phyloP scores from a whole-genome alignment of 1,284 basidiomycete species.

The Serendipita sp. region DNA sequence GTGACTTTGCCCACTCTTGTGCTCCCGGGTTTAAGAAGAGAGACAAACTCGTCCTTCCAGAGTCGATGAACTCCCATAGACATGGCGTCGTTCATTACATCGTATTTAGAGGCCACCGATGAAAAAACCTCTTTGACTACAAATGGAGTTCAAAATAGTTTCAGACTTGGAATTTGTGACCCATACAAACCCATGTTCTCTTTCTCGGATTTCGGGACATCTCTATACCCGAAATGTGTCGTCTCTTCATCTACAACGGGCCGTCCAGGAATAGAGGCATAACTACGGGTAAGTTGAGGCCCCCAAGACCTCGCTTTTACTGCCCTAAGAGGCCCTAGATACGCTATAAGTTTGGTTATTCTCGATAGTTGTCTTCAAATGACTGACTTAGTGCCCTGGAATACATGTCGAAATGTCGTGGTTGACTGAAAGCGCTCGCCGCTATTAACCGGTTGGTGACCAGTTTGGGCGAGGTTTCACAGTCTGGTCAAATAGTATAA shows the following conservation, averaged over 20 bases:
- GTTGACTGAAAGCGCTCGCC: neutral
- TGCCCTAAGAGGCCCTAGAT: neutral
- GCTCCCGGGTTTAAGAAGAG: conserved; percentile 63
- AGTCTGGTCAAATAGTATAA: neutral
- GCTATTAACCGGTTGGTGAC: neutral
- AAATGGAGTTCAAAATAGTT: conserved; percentile 31
- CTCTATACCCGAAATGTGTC: conserved; percentile 87
- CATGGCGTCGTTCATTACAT: conserved; percentile 98
- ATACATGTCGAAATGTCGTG: neutral
- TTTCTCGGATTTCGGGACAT: conserved; percentile 66
- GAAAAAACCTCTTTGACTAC: conserved; percentile 85
- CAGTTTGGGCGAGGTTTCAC: neutral
- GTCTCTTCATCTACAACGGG: conserved; percentile 24
- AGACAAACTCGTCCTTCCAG: conserved; percentile 94
- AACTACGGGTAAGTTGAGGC: neutral
- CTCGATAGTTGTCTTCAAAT: neutral
- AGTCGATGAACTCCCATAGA: conserved; percentile 91
- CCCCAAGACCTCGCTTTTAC: neutral
- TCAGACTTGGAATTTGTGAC: neutral
- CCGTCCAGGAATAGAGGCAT: neutral
- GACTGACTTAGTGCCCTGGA: neutral
- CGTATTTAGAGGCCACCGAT: conserved; percentile 91
- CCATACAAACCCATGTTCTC: conserved; percentile 31
- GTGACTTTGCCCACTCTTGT: conserved; percentile 25
- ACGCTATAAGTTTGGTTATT: neutral